Conservation (phyloP, 495 filamentous ascomycete genomes). For the Copromyces sp. region DNA sequence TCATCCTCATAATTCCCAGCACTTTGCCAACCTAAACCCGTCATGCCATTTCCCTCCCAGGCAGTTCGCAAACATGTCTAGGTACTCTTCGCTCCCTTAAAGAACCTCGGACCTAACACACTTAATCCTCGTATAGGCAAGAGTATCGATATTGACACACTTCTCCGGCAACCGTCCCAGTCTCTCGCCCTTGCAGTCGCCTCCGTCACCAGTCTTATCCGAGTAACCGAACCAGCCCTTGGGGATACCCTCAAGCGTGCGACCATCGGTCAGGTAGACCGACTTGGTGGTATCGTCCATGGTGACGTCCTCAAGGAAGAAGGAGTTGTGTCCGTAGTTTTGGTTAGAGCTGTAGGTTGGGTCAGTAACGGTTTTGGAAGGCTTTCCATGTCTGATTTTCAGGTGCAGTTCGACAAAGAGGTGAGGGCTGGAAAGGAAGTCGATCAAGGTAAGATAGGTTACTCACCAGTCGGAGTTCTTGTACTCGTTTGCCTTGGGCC, state of each 20-base stretch:
- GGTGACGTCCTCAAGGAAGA: neutral
- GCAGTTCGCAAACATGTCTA: neutral
- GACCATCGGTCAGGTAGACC: neutral
- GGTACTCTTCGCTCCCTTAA: neutral
- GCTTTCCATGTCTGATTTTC: neutral
- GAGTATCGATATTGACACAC: neutral
- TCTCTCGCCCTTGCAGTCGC: neutral
- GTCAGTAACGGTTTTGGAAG: neutral
- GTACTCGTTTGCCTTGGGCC: neutral
- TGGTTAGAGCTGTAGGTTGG: neutral
- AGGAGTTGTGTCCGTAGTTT: neutral
- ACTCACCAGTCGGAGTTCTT: neutral
- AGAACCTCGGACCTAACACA: neutral
- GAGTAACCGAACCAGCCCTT: neutral
- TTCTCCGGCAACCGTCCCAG: neutral
- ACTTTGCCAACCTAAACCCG: too few relatives aligned
- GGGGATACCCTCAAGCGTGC: neutral
- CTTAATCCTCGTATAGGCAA: neutral
- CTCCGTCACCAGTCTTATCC: neutral
- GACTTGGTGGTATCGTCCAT: neutral
- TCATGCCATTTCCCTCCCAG: too few relatives aligned
- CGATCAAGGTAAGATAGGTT: neutral
- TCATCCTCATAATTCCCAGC: too few relatives aligned
- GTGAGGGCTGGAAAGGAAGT: neutral
- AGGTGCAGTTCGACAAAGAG: neutral